Evolutionary conservation across 345 rosid genomes (phyloP).

Genomic region (Lagerstroemia speciosa): DNA sequence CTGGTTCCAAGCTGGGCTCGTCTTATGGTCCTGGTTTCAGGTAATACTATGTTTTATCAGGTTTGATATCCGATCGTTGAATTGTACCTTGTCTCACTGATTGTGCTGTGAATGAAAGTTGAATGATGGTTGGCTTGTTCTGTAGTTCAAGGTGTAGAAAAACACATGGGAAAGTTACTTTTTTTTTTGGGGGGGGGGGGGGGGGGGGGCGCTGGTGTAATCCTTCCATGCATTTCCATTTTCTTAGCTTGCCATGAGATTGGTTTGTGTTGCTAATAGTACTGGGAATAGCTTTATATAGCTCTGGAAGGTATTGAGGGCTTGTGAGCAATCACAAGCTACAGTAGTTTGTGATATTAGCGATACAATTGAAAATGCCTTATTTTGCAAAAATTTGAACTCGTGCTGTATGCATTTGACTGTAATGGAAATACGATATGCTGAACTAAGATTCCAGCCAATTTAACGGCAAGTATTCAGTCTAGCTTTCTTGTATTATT

Average conservation of each 20-base stretch:
- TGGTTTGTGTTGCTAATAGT: too few species aligned
- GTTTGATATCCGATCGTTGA: neutral
- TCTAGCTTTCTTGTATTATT: neutral
- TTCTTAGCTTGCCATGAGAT: neutral
- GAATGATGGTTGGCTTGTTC: neutral
- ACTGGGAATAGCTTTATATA: neutral
- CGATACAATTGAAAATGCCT: neutral
- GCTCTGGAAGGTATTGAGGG: neutral
- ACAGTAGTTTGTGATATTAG: neutral
- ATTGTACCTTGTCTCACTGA: neutral
- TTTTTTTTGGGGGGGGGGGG: too few species aligned
- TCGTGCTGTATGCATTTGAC: too few species aligned
- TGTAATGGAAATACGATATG: too few species aligned
- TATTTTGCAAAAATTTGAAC: neutral
- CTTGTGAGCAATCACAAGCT: neutral
- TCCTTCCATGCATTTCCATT: neutral
- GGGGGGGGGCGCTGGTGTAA: too few species aligned
- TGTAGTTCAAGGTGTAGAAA: neutral
- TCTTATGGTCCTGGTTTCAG: slow-evolving; percentile 69
- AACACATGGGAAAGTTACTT: neutral
- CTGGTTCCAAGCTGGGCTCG: slow-evolving; percentile 61
- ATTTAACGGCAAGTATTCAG: neutral
- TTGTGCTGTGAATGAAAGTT: neutral
- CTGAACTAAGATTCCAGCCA: too few species aligned
- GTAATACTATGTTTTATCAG: slow-evolving; percentile 22